Conservation (phyloP, 192 early-diverging fungal species). For the Mortierella antarctica region DNA sequence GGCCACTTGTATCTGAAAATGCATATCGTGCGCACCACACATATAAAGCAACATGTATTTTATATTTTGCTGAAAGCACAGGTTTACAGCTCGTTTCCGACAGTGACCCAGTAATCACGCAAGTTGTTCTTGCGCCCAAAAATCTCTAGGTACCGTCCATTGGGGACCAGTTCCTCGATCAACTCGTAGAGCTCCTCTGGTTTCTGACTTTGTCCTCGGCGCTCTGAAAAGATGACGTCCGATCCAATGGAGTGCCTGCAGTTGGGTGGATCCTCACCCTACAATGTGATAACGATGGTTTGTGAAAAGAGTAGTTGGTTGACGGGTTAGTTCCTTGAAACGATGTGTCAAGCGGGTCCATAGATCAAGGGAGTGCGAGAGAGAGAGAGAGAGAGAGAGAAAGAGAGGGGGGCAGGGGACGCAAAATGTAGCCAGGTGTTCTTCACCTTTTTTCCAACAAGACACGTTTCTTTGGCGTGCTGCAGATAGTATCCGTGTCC, state of each 20-base stretch:
- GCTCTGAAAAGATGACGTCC: constrained; percentile 93
- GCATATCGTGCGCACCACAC: neutral
- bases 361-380: no score
- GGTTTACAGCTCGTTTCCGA: constrained; percentile 93
- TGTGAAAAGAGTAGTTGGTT: neutral
- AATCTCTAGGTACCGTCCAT: constrained; percentile 93
- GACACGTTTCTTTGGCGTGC: constrained; percentile 97
- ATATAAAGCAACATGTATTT: neutral
- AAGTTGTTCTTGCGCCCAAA: constrained; percentile 98
- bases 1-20: neutral
- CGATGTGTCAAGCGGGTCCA: neutral
- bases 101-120: constrained; percentile 95
- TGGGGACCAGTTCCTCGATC: constrained; percentile 93
- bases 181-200: constrained; percentile 96
- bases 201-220: constrained; percentile 96
- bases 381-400: neutral
- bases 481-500: constrained; percentile 98
- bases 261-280: constrained; percentile 79
- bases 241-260: constrained; percentile 79
- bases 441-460: constrained; percentile 91
- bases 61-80: neutral
- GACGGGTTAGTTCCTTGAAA: neutral
- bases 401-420: neutral
- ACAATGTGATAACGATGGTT: neutral
- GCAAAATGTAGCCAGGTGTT: neutral